Percentiles rank a stretch among this genome's conserved stretches.
phyloP scores from a whole-genome alignment of 2,329 filamentous ascomycete genomes.

The Lachnellula cervina region DNA sequence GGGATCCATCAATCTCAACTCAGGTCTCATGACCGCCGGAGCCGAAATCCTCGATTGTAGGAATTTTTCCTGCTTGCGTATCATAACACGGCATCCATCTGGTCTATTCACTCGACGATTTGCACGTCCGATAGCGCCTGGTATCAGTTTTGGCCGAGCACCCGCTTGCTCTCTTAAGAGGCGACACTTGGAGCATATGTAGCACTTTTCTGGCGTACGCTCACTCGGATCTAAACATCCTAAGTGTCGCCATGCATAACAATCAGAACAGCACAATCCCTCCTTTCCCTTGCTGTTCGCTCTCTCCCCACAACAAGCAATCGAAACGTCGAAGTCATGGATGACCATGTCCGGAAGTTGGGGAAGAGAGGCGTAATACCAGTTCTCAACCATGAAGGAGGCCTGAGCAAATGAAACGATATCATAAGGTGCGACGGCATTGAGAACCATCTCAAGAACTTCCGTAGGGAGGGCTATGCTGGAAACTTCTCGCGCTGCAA shows the following conservation, averaged over 20 bases:
- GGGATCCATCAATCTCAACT: conserved; percentile 8
- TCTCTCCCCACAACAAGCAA: conserved; percentile 7
- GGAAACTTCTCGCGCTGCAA: conserved; percentile 3
- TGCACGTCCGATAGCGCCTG: conserved; percentile 4
- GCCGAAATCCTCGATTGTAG: conserved; percentile 5
- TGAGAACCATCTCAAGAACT: conserved; percentile 4
- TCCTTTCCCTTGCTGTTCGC: conserved; percentile 1
- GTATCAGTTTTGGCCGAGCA: conserved; percentile 4
- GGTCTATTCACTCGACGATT: conserved; percentile 5
- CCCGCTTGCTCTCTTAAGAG: conserved; percentile 5
- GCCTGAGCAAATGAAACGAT: conserved; percentile 6
- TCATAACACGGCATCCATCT: conserved; percentile 8
- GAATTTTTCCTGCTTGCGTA: conserved; percentile 4
- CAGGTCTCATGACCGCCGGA: conserved; percentile 8
- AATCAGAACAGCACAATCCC: conserved; percentile 8
- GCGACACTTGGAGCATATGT: conserved; percentile 8
- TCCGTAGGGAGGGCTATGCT: conserved; percentile 2
- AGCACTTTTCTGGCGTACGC: conserved; percentile 2
- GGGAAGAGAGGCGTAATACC: conserved; percentile 6
- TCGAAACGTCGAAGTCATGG: conserved; percentile 1
- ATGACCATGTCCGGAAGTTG: conserved; percentile 3
- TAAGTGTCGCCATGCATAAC: conserved; percentile 7
- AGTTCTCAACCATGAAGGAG: conserved; percentile 1
- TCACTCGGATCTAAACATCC: conserved; percentile 4
- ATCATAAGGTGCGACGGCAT: conserved; percentile 1